phyloP scores from a whole-genome alignment of 1,139 yeast species.

The Saccharomycopsis hybrid region DNA sequence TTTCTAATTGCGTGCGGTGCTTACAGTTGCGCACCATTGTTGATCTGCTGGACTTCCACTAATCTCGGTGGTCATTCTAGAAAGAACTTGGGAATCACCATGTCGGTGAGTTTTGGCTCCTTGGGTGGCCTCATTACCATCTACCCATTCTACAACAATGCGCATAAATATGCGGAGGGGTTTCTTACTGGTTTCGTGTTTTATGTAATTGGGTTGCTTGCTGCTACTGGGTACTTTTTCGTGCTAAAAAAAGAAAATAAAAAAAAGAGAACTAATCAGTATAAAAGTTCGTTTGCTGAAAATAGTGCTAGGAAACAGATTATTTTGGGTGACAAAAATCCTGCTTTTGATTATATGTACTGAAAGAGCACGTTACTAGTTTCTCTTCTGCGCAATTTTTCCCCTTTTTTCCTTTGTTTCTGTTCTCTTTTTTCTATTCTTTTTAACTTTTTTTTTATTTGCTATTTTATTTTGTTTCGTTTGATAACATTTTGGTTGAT shows the following conservation, averaged over 20 bases:
- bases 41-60: slow-evolving; percentile 62
- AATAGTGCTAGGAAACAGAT: slow-evolving; percentile 37
- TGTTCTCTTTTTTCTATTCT: neutral
- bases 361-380: slow-evolving; percentile 17
- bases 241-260: slow-evolving; percentile 30
- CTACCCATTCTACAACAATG: slow-evolving; percentile 51
- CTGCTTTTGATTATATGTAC: slow-evolving; percentile 38
- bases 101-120: slow-evolving; percentile 69
- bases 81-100: slow-evolving; percentile 61
- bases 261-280: slow-evolving; percentile 29
- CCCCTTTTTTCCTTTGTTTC: neutral
- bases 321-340: slow-evolving; percentile 44
- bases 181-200: slow-evolving; percentile 43
- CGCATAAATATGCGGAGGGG: slow-evolving; percentile 56
- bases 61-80: slow-evolving; percentile 63
- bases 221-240: slow-evolving; percentile 28
- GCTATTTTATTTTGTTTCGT: neutral
- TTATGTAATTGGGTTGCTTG: slow-evolving; percentile 34
- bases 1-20: slow-evolving; percentile 56
- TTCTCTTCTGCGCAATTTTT: too few species aligned
- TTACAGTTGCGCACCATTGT: slow-evolving; percentile 60
- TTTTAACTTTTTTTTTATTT: neutral
- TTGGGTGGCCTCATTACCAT: slow-evolving; percentile 69
- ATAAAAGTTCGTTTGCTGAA: slow-evolving; percentile 33
- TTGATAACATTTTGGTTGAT: neutral